Evolutionary conservation across 352 stramenopile genomes (phyloP).

Genomic region (Phytophthora megakarya): DNA sequence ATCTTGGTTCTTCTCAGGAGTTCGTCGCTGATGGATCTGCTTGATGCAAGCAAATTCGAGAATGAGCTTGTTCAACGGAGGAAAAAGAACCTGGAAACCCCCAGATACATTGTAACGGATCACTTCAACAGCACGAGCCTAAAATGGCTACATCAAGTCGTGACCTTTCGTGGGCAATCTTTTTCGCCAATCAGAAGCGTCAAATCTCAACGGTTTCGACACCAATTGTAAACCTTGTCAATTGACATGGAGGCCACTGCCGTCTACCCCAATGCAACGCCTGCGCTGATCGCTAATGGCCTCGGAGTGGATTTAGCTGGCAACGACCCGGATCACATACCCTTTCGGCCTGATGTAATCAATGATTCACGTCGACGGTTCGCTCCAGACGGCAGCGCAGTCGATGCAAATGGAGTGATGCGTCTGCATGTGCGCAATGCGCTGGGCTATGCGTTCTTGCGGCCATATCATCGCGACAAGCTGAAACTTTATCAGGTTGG

Average conservation of each 20-base stretch:
- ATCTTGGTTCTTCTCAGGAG: slow-evolving; percentile 28
- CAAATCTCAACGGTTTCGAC: slow-evolving; percentile 15
- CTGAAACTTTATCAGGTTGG: slow-evolving; percentile 7
- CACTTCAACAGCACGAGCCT: slow-evolving; percentile 12
- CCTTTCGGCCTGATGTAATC: slow-evolving; percentile 48
- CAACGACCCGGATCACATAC: slow-evolving; percentile 51
- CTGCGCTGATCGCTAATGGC: slow-evolving; percentile 52
- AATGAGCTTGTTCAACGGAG: slow-evolving; percentile 20
- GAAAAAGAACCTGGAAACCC: slow-evolving; percentile 35
- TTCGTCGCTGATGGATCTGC: background rate
- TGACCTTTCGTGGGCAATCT: slow-evolving; percentile 20
- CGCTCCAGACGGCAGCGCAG: slow-evolving; percentile 31
- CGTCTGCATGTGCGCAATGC: slow-evolving; percentile 62
- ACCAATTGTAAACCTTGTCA: slow-evolving; percentile 7
- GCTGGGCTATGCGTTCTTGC: slow-evolving; percentile 55
- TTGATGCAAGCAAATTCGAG: slow-evolving; percentile 21
- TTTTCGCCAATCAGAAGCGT: slow-evolving; percentile 38
- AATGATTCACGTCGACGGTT: slow-evolving; percentile 56
- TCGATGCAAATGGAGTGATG: slow-evolving; percentile 58
- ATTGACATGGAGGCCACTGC: slow-evolving; percentile 60
- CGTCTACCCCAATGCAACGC: slow-evolving; percentile 60
- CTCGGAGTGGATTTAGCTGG: slow-evolving; percentile 55
- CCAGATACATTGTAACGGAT: slow-evolving; percentile 23
- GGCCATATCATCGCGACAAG: slow-evolving; percentile 48
- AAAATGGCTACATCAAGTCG: slow-evolving; percentile 20